phyloP scores from a whole-genome alignment of 441 rosid genomes.

The Sinapis alba region DNA sequence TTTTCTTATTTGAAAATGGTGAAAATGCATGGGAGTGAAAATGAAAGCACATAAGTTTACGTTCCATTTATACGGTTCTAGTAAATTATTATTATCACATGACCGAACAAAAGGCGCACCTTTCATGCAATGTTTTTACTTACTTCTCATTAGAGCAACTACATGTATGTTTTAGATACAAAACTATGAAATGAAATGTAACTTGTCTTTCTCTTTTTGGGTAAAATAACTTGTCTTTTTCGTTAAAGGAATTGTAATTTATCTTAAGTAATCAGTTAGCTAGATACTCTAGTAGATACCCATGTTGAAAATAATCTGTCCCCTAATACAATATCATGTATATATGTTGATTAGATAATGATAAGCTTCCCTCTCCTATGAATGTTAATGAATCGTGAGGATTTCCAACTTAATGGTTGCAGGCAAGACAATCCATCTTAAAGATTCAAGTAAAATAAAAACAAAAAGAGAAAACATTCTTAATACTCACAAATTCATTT shows the following conservation, averaged over 20 bases:
- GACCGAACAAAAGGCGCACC: slow-evolving; percentile 11
- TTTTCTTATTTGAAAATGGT: neutral
- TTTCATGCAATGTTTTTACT: slow-evolving; percentile 7
- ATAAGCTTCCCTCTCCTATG: neutral
- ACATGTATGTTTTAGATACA: neutral
- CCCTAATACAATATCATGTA: neutral
- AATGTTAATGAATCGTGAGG: neutral
- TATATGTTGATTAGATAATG: neutral
- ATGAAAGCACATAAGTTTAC: slow-evolving; percentile 30
- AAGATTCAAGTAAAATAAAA: neutral
- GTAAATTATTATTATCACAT: neutral
- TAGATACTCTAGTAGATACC: neutral
- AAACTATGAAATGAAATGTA: neutral
- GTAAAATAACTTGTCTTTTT: neutral
- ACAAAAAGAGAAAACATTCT: neutral
- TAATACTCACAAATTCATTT: neutral
- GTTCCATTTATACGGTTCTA: slow-evolving; percentile 25
- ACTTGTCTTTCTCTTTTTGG: neutral
- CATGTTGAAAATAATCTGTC: neutral
- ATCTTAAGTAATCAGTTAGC: neutral
- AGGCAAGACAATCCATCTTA: neutral
- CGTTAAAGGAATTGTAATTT: neutral
- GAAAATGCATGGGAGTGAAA: slow-evolving; percentile 18
- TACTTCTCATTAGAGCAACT: neutral
- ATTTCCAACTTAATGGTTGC: neutral